Conservation (phyloP, 2,329 filamentous ascomycete genomes). For the Gnomoniopsis smithogilvyi region DNA sequence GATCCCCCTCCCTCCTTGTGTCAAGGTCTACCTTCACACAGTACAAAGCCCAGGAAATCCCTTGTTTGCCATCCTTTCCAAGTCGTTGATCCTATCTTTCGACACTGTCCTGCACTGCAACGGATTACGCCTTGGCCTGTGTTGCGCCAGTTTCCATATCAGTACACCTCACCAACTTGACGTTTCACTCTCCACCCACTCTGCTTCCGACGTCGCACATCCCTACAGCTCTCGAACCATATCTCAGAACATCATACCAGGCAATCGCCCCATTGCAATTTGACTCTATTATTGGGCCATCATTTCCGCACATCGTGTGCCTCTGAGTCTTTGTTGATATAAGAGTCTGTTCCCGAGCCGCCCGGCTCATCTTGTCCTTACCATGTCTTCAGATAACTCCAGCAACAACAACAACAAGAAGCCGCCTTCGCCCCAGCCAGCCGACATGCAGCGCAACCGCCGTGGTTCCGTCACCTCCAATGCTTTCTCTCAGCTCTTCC, state of each 20-base stretch:
- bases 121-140: neutral
- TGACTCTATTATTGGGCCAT: neutral
- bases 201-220: conserved; percentile 19
- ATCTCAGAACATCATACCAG: conserved; percentile 14
- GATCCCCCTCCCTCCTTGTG: neutral
- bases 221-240: conserved; percentile 21
- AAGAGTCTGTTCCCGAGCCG: conserved; percentile 5
- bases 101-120: conserved; percentile 10
- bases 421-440: conserved; percentile 24
- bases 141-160: conserved; percentile 4
- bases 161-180: conserved; percentile 15
- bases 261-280: conserved; percentile 13
- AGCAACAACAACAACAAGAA: conserved; percentile 26
- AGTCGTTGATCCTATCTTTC: conserved; percentile 3
- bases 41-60: conserved; percentile 9
- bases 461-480: conserved; percentile 56
- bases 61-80: neutral
- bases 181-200: conserved; percentile 21
- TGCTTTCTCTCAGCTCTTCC: conserved; percentile 57
- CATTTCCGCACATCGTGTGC: neutral
- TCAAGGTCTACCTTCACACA: neutral
- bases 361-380: conserved; percentile 4
- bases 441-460: conserved; percentile 37
- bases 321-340: neutral
- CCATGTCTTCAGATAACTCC: conserved; percentile 28